Conservation (phyloP, 352 stramenopile species). For the Phytophthora macrochlamydospora region DNA sequence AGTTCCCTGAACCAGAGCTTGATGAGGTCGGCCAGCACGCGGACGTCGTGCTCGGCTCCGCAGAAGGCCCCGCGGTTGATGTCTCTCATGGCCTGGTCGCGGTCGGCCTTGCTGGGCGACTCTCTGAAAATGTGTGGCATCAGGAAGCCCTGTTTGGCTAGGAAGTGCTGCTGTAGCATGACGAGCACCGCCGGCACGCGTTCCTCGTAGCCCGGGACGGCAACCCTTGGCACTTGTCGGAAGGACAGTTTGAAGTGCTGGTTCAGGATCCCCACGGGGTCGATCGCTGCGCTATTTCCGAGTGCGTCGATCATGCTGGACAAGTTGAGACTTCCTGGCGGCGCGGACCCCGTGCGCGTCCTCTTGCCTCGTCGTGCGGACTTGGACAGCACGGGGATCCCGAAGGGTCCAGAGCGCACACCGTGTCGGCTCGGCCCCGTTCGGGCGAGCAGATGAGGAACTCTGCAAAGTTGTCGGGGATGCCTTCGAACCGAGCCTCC, state of each 20-base stretch:
- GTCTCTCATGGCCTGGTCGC: constrained; percentile 78
- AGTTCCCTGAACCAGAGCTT: constrained; percentile 92
- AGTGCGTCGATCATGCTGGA: constrained; percentile 38
- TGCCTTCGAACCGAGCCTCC: constrained; percentile 84
- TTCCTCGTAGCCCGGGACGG: constrained; percentile 71
- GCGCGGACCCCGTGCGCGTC: constrained; percentile 46
- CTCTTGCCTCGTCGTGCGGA: constrained; percentile 27
- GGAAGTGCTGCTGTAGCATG: constrained; percentile 87
- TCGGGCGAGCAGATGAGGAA: constrained; percentile 46
- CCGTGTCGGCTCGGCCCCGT: constrained; percentile 23
- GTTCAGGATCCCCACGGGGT: constrained; percentile 69
- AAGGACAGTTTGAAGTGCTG: constrained; percentile 87
- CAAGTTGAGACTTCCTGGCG: constrained; percentile 33
- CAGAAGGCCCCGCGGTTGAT: constrained; percentile 85
- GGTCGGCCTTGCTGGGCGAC: constrained; percentile 86
- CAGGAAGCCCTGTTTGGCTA: constrained; percentile 63
- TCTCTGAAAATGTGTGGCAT: constrained; percentile 89
- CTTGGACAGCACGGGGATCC: constrained; percentile 14
- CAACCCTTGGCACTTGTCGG: constrained; percentile 69
- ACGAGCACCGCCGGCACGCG: constrained; percentile 84
- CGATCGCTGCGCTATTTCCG: constrained; percentile 14
- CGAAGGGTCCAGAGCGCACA: constrained; percentile 15
- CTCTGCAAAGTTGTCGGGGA: constrained; percentile 83
- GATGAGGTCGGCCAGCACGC: constrained; percentile 88
- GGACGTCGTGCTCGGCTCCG: constrained; percentile 69